phyloP scores from a whole-genome alignment of 768 basidiomycete species.

The Calocybe cyanea region DNA sequence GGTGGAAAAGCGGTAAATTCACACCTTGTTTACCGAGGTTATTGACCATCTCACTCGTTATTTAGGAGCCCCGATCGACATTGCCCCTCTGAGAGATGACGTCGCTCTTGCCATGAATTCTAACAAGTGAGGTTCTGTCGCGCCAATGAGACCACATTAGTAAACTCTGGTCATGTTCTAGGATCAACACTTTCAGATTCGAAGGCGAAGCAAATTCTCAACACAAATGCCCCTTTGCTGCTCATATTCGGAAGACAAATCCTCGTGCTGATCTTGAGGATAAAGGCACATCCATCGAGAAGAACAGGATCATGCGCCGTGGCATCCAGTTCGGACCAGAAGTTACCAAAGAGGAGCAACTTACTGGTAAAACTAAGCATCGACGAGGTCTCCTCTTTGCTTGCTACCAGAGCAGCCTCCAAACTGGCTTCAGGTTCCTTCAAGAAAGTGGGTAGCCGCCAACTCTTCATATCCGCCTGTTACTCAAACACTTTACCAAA shows the following conservation, averaged over 20 bases:
- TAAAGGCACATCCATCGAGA: constrained; percentile 18
- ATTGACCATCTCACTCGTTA: background rate
- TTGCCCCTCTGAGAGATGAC: constrained; percentile 41
- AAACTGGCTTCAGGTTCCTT: constrained; percentile 38
- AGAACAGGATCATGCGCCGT: constrained; percentile 41
- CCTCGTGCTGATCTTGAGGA: constrained; percentile 42
- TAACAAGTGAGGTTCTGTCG: constrained; percentile 22
- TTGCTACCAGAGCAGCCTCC: constrained; percentile 38
- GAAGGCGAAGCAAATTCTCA: constrained; percentile 28
- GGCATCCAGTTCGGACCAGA: constrained; percentile 53
- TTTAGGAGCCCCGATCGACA: constrained; percentile 43
- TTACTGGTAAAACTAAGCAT: constrained; percentile 33
- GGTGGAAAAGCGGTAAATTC: constrained; percentile 55
- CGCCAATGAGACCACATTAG: too few relatives aligned
- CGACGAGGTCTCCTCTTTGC: constrained; percentile 47
- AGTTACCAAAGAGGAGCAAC: constrained; percentile 34
- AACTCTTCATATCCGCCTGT: too few relatives aligned
- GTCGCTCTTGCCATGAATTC: constrained; percentile 30
- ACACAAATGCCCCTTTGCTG: constrained; percentile 43
- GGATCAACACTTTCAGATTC: constrained; percentile 43
- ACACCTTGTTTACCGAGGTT: constrained; percentile 7
- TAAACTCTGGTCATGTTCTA: constrained; percentile 11
- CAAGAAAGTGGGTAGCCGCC: constrained; percentile 34
- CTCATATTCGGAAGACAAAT: constrained; percentile 43
- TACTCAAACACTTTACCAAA: background rate